Conservation (phyloP, 2,329 filamentous ascomycete species). For the Didymella lethalis region DNA sequence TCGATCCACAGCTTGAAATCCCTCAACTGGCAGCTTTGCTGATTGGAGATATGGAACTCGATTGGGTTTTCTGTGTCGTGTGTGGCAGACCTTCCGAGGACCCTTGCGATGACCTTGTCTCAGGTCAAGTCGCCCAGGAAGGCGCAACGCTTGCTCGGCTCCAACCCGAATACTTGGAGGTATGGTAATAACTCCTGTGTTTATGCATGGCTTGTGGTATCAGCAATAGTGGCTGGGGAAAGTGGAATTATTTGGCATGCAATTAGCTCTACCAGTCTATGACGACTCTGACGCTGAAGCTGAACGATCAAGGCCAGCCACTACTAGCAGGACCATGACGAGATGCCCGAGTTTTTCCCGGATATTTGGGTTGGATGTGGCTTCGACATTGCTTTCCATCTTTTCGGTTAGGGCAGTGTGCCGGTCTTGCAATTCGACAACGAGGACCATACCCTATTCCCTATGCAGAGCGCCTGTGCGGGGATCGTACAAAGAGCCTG, state of each 20-base stretch:
- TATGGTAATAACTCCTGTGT: not conserved
- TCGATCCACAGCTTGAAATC: not conserved
- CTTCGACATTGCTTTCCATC: not conserved
- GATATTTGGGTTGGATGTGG: not conserved
- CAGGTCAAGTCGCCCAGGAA: not conserved
- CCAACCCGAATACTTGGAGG: not conserved
- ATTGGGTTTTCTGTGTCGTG: not conserved
- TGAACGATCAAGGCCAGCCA: not conserved
- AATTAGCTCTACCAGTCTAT: not conserved
- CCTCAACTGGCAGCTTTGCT: not conserved
- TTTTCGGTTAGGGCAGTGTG: not conserved
- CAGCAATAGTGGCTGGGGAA: not conserved
- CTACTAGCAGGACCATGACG: not conserved
- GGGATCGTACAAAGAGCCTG: not conserved
- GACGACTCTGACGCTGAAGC: not conserved
- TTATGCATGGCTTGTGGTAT: not conserved
- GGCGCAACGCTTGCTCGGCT: not conserved
- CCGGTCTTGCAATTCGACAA: not conserved
- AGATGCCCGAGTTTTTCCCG: not conserved
- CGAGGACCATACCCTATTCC: not conserved
- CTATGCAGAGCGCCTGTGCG: not conserved
- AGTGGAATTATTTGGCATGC: not conserved
- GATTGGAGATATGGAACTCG: not conserved
- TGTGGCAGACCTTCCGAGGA: not conserved
- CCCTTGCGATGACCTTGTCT: not conserved